These are phyloP conservation scores for Gelatoporia subvermispora DNA, from an alignment of 768 basidiomycete genomes.

Conservation along the genomic window DNA sequence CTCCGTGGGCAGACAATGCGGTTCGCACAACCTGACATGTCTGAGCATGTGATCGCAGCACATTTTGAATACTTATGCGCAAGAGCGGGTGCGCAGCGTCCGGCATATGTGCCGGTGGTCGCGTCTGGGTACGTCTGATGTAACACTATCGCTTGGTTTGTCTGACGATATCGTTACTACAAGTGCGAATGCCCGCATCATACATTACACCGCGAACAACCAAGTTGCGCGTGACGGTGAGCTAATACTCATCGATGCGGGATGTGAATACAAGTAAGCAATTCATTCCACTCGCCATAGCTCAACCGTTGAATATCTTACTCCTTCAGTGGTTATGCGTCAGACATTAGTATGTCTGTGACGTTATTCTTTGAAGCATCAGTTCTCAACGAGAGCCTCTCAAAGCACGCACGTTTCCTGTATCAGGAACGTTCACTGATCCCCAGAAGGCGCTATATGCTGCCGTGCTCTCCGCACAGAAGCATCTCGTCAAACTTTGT, in stretches of 20 bases:
- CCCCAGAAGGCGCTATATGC: slow-evolving; percentile 84
- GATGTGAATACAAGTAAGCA: slow-evolving; percentile 83
- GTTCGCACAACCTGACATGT: slow-evolving; percentile 52
- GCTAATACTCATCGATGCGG: slow-evolving; percentile 83
- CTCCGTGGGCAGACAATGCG: slow-evolving; percentile 69
- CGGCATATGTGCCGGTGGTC: slow-evolving; percentile 97
- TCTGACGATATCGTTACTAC: neutral
- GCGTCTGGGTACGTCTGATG: slow-evolving; percentile 73
- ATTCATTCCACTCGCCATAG: neutral
- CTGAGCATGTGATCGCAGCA: slow-evolving; percentile 62
- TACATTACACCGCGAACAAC: slow-evolving; percentile 94
- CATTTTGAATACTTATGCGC: slow-evolving; percentile 90
- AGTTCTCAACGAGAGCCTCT: neutral
- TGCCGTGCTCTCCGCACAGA: slow-evolving; percentile 70
- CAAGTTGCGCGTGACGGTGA: slow-evolving; percentile 68
- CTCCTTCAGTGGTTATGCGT: slow-evolving; percentile 74
- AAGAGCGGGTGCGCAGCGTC: slow-evolving; percentile 72
- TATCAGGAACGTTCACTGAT: slow-evolving; percentile 69
- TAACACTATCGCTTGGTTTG: neutral
- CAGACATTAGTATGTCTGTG: slow-evolving; percentile 73
- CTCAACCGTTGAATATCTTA: slow-evolving; percentile 7
- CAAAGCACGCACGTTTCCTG: slow-evolving; percentile 83
- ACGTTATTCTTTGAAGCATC: neutral
- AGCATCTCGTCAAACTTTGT: slow-evolving; percentile 58
- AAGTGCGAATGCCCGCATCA: slow-evolving; percentile 83